Base-by-base conservation (phyloP, 2,329 filamentous ascomycete species). In the Botryosphaeria dothidea region DNA sequence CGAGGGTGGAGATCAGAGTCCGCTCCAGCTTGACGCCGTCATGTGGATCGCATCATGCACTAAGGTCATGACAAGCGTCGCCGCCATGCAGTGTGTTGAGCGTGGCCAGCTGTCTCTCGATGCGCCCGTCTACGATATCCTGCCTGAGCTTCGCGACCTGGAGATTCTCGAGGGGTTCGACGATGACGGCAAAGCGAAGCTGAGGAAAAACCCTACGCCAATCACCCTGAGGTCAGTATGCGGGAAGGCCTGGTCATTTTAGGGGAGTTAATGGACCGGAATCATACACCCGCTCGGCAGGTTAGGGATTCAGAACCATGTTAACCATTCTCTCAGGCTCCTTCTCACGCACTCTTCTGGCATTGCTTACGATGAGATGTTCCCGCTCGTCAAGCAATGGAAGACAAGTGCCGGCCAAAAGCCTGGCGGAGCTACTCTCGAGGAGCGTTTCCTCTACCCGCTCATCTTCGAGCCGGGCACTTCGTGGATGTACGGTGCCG, bases 21-120 rank as follows among this genome's bases (percentile, higher is more conserved):
- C 65, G 31, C 17, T 68, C 17, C 48, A 66, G 23, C 65, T 68
- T 4, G 51, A 73, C n/a, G 72, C 68, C 7, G 67, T 74, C 7
- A 75, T 78, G 73, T 78, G 75, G 75, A 71, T 78, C 15, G 75
- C 76, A 7, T 77, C 74, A 3, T 77, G 75, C 69, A 78, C 74
- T n/a, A 79, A 79, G 66, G 71, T 78, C 19, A 71, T 78, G 68
- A 76, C 75, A 1, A 70, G 71, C 0, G 71, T 79, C 36, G 72
- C 69, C 43, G 70, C 67, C 3, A 67, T 78, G 67, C 73, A 78
- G 52, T 71, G 74, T 43, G 74, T 79, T 0, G 77, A 78, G 46
- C 70, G 69, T 27, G 75, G 74, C 3, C 68, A 72, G 3, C 52
- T 77, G 13, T 66, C 66, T 1, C 71, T 78, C 0, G 73, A 78